These are phyloP conservation scores for Dittrichia graveolens DNA, from an alignment of 129 eudicot genomes.

Conservation along the genomic window DNA sequence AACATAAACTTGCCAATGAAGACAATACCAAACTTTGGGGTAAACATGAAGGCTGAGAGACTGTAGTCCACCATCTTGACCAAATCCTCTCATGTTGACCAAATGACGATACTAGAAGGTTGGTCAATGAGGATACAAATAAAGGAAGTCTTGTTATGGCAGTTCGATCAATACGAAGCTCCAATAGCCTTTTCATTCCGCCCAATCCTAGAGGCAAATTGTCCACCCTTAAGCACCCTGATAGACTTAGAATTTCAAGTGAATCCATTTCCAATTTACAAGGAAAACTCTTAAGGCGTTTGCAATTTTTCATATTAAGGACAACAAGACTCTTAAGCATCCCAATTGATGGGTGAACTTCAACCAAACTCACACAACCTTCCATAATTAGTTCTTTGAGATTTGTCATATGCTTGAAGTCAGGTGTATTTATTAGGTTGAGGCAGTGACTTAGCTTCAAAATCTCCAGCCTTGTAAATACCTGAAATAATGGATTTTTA, in stretches of 20 bases:
- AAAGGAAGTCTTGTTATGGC: conserved; percentile 1
- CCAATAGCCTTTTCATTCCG: background rate
- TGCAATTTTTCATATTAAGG: conserved; percentile 21
- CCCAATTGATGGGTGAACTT: conserved; percentile 19
- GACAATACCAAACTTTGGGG: conserved; percentile 1
- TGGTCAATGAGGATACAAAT: background rate
- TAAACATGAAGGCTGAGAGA: background rate
- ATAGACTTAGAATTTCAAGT: conserved; percentile 12
- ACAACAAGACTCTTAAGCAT: conserved; percentile 21
- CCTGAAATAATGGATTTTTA: background rate
- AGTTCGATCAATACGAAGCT: conserved; percentile 3
- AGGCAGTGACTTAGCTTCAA: conserved; percentile 25
- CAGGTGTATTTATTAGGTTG: conserved; percentile 15
- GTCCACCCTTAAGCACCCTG: background rate
- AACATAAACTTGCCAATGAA: conserved; percentile 1
- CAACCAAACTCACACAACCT: conserved; percentile 23
- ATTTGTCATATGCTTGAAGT: conserved; percentile 15
- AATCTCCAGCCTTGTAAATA: conserved; percentile 10
- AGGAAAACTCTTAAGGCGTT: conserved; percentile 1
- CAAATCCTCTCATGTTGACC: no score
- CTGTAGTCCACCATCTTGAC: background rate
- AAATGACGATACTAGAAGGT: conserved; percentile 8
- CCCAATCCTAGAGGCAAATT: background rate
- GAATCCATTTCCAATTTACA: conserved; percentile 21
- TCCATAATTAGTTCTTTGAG: conserved; percentile 21